Evolutionary conservation across 768 basidiomycete genomes (phyloP).

Genomic region (Macrocybe gigantea): DNA sequence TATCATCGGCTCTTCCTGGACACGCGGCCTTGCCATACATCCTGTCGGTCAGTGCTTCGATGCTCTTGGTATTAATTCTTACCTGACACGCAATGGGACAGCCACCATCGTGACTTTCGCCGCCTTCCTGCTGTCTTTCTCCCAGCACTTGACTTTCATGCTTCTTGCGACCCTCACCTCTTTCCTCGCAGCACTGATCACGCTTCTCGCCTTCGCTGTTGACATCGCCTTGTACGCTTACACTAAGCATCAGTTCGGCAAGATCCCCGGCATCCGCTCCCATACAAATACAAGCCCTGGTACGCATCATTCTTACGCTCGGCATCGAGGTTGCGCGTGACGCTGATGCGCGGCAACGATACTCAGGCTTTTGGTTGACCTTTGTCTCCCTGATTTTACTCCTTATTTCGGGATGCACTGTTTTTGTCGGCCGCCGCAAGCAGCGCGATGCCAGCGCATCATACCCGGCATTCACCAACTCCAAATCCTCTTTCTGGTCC

Average conservation of each 20-base stretch:
- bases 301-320: slow-evolving; percentile 23
- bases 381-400: slow-evolving; percentile 61
- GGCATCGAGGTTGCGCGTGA: slow-evolving; percentile 1
- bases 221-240: slow-evolving; percentile 70
- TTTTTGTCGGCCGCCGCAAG: slow-evolving; percentile 63
- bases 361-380: slow-evolving; percentile 69
- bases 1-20: slow-evolving; percentile 54
- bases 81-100: slow-evolving; percentile 13
- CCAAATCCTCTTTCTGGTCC: slow-evolving; percentile 23
- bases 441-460: slow-evolving; percentile 40
- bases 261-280: slow-evolving; percentile 36
- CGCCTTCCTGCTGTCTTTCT: slow-evolving; percentile 59
- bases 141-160: slow-evolving; percentile 48
- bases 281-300: slow-evolving; percentile 59
- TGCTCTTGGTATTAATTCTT: neutral
- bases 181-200: slow-evolving; percentile 63
- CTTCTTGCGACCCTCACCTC: slow-evolving; percentile 62
- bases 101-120: slow-evolving; percentile 54
- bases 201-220: slow-evolving; percentile 69
- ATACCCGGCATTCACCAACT: slow-evolving; percentile 24
- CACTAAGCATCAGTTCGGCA: slow-evolving; percentile 50
- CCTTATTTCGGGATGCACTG: slow-evolving; percentile 58
- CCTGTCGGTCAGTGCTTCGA: slow-evolving; percentile 54
- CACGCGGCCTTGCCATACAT: slow-evolving; percentile 67
- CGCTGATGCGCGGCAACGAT: neutral